These are phyloP conservation scores for Debaryomycetaceae sp. DNA, from an alignment of 1,139 yeast species.

Conservation along the genomic window DNA sequence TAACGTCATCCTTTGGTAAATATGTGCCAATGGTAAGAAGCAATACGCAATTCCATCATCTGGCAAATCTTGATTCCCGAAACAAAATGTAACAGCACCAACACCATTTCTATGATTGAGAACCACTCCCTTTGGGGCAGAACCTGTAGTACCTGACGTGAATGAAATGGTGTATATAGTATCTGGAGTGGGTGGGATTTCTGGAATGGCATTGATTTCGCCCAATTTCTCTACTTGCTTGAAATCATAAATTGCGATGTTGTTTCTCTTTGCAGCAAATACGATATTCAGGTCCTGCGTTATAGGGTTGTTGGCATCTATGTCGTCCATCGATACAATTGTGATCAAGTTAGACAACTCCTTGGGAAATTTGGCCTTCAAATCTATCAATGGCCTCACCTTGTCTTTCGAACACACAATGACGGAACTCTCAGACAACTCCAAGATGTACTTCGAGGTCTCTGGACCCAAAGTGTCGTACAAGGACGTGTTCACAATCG, in stretches of 20 bases:
- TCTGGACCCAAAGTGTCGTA: constrained; percentile 40
- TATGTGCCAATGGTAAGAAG: constrained; percentile 70
- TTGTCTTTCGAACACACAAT: constrained; percentile 34
- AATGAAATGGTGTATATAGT: constrained; percentile 65
- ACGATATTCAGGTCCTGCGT: constrained; percentile 11
- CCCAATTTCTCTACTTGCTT: constrained; percentile 57
- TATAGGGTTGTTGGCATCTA: constrained; percentile 19
- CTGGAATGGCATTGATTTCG: constrained; percentile 38
- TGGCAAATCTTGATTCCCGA: constrained; percentile 10
- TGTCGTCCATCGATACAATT: constrained; percentile 39
- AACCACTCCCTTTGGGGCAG: constrained; percentile 69
- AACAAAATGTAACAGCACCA: constrained; percentile 41
- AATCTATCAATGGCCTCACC: constrained; percentile 21
- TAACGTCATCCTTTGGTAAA: constrained; percentile 48
- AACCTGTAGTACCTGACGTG: constrained; percentile 77
- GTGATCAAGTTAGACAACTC: constrained; percentile 28
- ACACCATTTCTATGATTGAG: constrained; percentile 52
- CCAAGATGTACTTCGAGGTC: constrained; percentile 32
- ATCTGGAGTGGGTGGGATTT: constrained; percentile 50
- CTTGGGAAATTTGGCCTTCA: constrained; percentile 21
- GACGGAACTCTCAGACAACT: constrained; percentile 32
- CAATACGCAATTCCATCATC: constrained; percentile 17
- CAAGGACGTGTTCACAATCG: constrained; percentile 36
- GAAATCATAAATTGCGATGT: constrained; percentile 40
- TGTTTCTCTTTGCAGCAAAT: constrained; percentile 18